phyloP scores from a whole-genome alignment of 441 rosid species.

The Euphorbia schlechtendalii region DNA sequence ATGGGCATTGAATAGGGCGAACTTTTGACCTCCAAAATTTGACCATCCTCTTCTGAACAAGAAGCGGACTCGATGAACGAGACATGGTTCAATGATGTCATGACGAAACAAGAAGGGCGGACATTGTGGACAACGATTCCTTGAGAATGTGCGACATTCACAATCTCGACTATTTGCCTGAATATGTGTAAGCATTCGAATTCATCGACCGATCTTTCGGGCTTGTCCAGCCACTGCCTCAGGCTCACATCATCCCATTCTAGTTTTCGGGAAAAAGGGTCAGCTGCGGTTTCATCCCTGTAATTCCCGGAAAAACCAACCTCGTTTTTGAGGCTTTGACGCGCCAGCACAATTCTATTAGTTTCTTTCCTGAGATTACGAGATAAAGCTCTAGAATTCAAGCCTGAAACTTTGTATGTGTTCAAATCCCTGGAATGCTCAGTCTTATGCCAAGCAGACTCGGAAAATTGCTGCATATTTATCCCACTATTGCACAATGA shows the following conservation, averaged over 20 bases:
- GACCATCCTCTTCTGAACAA: slow-evolving; percentile 84
- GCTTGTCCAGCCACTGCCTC: slow-evolving; percentile 88
- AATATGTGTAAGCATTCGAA: slow-evolving; percentile 83
- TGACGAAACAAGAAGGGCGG: slow-evolving; percentile 81
- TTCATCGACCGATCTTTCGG: slow-evolving; percentile 56
- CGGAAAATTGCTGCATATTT: no score
- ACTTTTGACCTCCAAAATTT: no score
- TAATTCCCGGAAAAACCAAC: slow-evolving; percentile 25
- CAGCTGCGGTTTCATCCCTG: slow-evolving; percentile 35
- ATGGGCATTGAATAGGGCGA: no score
- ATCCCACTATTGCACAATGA: no score
- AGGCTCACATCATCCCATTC: slow-evolving; percentile 83
- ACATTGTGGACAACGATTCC: slow-evolving; percentile 75
- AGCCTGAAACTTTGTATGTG: no score
- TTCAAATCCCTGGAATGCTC: no score
- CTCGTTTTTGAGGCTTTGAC: no score
- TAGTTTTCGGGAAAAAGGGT: slow-evolving; percentile 44
- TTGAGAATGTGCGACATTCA: slow-evolving; percentile 76
- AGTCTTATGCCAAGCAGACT: no score
- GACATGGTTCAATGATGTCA: slow-evolving; percentile 78
- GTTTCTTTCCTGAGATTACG: no score
- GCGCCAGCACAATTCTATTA: no score
- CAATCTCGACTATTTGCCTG: slow-evolving; percentile 78
- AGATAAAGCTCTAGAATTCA: no score
- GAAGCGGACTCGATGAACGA: slow-evolving; percentile 96